Conservation (phyloP, 176 grass and related monocot species). For the Carex parvula region DNA sequence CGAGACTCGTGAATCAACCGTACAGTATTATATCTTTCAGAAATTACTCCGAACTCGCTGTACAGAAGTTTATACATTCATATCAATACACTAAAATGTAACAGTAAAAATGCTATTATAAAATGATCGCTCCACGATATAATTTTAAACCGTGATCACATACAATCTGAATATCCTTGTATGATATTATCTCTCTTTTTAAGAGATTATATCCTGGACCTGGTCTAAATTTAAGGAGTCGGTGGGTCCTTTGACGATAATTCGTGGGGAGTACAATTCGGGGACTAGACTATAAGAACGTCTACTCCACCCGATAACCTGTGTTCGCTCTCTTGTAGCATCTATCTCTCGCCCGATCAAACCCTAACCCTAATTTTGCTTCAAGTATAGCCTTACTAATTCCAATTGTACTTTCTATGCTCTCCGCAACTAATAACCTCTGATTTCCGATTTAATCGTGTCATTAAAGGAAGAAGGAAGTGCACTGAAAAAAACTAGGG, state of each 20-base stretch:
- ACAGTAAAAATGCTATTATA: too few relatives aligned
- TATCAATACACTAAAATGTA: too few relatives aligned
- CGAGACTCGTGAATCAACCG: too few relatives aligned
- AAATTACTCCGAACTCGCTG: too few relatives aligned
- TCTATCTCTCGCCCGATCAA: constrained; percentile 20
- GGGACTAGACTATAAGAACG: not conserved
- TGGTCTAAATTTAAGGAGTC: not conserved
- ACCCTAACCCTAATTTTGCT: constrained; percentile 37
- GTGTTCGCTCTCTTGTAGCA: not conserved
- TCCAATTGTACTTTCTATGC: not conserved
- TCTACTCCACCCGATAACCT: not conserved
- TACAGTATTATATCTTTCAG: too few relatives aligned
- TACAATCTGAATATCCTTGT: not conserved
- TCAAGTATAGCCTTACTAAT: not conserved
- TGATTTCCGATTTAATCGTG: not conserved
- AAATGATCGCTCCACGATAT: too few relatives aligned
- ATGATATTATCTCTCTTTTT: not conserved
- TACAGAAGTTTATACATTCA: too few relatives aligned
- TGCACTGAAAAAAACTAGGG: constrained; percentile 12
- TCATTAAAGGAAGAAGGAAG: not conserved
- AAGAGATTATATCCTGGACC: not conserved
- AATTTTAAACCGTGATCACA: not conserved
- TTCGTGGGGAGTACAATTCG: not conserved
- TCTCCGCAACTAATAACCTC: not conserved
- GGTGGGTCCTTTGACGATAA: not conserved